Conservation (phyloP, 2,329 filamentous ascomycete species). For the Aspergillus unguis region DNA sequence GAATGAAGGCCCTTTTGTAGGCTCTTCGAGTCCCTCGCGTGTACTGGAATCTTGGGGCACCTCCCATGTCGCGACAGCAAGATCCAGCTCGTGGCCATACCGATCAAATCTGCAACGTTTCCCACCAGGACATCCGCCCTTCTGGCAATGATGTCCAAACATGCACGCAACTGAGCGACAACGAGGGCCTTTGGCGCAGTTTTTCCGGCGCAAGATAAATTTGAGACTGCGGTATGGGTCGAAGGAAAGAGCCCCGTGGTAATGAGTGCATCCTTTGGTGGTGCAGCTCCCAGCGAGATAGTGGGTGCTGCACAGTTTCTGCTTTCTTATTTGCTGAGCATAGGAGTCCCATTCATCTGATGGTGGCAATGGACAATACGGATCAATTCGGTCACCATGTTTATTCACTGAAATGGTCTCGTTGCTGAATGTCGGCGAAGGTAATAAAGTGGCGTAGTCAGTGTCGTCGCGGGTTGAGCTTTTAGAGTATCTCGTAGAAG, state of each 20-base stretch:
- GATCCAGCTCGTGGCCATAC: slow-evolving; percentile 26
- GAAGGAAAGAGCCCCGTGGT: slow-evolving; percentile 45
- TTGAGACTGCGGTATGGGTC: slow-evolving; percentile 42
- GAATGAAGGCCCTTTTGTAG: too few species aligned
- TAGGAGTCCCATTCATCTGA: slow-evolving; percentile 40
- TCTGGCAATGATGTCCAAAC: slow-evolving; percentile 45
- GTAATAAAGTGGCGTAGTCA: slow-evolving; percentile 22
- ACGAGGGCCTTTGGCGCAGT: slow-evolving; percentile 38
- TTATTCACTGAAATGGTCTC: slow-evolving; percentile 48
- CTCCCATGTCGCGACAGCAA: slow-evolving; percentile 23
- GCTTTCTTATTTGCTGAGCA: slow-evolving; percentile 33
- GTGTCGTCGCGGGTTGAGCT: too few species aligned
- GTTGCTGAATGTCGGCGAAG: slow-evolving; percentile 18
- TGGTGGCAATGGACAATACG: slow-evolving; percentile 37
- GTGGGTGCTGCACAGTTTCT: slow-evolving; percentile 51
- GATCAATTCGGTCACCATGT: slow-evolving; percentile 48
- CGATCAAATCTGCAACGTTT: slow-evolving; percentile 32
- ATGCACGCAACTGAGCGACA: slow-evolving; percentile 47
- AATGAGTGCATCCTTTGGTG: slow-evolving; percentile 40
- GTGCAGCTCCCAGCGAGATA: slow-evolving; percentile 45
- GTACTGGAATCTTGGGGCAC: neutral
- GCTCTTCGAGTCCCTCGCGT: neutral
- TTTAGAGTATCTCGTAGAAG: too few species aligned
- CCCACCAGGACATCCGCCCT: slow-evolving; percentile 28
- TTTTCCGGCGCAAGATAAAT: slow-evolving; percentile 44